Base-by-base conservation (phyloP, 2,329 filamentous ascomycete genomes). In the Trichoderma gracile region DNA sequence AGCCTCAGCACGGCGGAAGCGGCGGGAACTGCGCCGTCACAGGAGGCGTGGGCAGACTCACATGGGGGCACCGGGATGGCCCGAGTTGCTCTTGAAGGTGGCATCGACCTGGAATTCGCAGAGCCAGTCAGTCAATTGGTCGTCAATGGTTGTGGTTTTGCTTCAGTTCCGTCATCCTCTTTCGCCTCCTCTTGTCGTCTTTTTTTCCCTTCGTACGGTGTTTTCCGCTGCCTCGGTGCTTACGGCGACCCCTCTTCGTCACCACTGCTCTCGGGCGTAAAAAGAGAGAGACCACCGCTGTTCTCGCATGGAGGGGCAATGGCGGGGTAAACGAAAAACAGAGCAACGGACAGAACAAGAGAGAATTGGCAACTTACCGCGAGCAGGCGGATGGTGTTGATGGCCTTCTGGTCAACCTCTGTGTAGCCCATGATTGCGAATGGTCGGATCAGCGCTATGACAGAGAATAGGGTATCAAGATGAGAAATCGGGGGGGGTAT, bases 51-150 rank as follows among this genome's bases (percentile, higher is more conserved):
- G 52, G 46, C 65, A 17, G 3, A 80, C 84, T 81, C 76, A 86
- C 95, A 99, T 99, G 75, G 95, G 95, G 79, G 95, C 95, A 86
- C 95, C 95, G 75, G 95, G 95, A 84, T 99, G 95, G 78, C 95
- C 95, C 70, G 94, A 97, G 87, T 98, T 98, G 79, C 94, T 92
- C 79, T 90, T 85, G 81, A 89, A 89, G 76, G 93, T 97, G 79
- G 94, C 95, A 97, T 99, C 95, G 84, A 93, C 91, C 95, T 99
- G 78, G 67, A 72, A 30, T 50, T 63, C 14, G 23, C 60, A 33
- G 61, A 59, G 63, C 57, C 67, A 53, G 69, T 76, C 66, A 74
- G 73, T 53, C 58, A 61, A 61, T 61, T 58, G 58, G 9, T 64
- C 60, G 30, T 67, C 67, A 69, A 3, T 38, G 0, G 33, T 17